phyloP scores from a whole-genome alignment of 2,329 filamentous ascomycete genomes.

The Microsporum ferrugineum region DNA sequence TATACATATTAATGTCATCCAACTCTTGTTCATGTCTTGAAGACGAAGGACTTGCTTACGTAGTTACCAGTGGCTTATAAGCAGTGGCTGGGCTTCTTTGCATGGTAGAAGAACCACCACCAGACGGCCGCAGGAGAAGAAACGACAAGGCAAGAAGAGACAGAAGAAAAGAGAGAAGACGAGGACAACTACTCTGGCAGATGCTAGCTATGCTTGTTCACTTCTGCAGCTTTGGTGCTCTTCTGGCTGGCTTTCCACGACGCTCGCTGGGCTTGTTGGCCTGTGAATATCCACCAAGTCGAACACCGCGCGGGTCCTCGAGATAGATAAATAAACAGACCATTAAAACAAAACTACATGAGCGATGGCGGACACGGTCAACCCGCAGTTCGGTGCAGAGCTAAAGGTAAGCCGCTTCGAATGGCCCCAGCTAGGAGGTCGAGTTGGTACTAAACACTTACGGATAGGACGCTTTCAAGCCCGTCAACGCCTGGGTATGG shows the following conservation, averaged over 20 bases:
- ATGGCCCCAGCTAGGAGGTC: background rate
- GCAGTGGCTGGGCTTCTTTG: background rate
- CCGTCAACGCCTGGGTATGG: conserved; percentile 74
- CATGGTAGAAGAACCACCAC: background rate
- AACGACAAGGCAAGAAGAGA: background rate
- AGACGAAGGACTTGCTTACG: background rate
- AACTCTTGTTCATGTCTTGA: background rate
- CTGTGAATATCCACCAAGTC: background rate
- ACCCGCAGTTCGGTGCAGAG: conserved; percentile 83
- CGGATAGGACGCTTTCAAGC: conserved; percentile 86
- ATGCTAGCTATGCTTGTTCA: background rate
- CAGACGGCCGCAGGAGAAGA: background rate
- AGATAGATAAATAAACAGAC: background rate
- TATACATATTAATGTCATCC: too few species aligned
- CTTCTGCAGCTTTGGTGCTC: background rate
- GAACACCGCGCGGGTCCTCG: background rate
- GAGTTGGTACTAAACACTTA: background rate
- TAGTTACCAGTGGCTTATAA: background rate
- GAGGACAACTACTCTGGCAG: background rate
- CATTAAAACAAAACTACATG: background rate
- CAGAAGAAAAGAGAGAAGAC: background rate
- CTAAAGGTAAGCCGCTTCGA: conserved; percentile 53
- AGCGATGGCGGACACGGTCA: conserved; percentile 66
- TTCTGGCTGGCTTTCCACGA: background rate
- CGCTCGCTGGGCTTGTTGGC: background rate